Conservation (phyloP, 2,329 filamentous ascomycete genomes). For the Harringtonia aguacate region DNA sequence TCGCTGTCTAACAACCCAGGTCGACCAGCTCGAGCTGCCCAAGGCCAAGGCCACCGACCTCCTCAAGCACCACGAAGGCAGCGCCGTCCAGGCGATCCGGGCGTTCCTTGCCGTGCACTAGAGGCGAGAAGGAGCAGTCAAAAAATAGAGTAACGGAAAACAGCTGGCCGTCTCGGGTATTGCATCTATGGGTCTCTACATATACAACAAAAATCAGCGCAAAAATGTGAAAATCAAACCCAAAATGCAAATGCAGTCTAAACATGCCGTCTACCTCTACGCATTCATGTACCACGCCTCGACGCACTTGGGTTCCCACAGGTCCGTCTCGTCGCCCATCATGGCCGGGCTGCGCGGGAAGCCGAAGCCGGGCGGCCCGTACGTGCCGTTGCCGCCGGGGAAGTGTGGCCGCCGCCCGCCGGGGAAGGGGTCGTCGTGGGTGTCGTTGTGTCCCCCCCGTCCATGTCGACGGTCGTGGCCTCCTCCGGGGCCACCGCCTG, state of each 20-base stretch:
- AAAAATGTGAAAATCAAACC: too few species aligned
- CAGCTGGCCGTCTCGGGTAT: too few species aligned
- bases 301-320: constrained; percentile 19
- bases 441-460: not conserved
- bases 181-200: too few species aligned
- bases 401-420: not conserved
- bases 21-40: constrained; percentile 60
- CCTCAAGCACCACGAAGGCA: constrained; percentile 59
- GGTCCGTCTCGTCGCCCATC: constrained; percentile 17
- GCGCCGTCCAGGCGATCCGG: constrained; percentile 55
- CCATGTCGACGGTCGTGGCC: not conserved
- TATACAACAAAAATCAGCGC: too few species aligned
- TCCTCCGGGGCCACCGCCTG: constrained; percentile 7
- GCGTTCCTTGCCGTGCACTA: constrained; percentile 31
- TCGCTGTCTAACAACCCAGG: constrained; percentile 27
- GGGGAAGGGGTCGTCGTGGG: not conserved
- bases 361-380: constrained; percentile 1
- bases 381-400: constrained; percentile 3
- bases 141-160: too few species aligned
- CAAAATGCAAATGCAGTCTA: not conserved
- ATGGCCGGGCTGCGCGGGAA: constrained; percentile 12
- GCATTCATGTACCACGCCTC: constrained; percentile 10
- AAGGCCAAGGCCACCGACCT: constrained; percentile 67
- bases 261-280: not conserved
- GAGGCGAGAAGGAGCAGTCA: too few species aligned